phyloP scores from a whole-genome alignment of 2,329 filamentous ascomycete genomes.

The Penicillium occitanis region DNA sequence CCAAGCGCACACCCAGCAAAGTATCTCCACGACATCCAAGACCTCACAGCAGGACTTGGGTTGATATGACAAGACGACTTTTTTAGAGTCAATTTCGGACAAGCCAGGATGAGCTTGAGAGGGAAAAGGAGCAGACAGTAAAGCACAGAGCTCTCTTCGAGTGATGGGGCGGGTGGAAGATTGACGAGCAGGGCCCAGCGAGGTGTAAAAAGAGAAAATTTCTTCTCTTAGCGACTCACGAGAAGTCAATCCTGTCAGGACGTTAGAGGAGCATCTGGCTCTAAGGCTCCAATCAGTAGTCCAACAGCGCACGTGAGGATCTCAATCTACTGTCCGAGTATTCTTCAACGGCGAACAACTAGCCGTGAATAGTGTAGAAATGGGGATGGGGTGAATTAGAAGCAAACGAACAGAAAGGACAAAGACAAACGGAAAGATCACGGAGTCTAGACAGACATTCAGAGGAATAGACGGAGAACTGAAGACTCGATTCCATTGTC shows the following conservation, averaged over 20 bases:
- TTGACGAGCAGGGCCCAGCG: background rate
- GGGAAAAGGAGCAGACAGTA: background rate
- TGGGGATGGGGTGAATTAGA: background rate
- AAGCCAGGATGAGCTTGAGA: background rate
- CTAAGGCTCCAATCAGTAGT: background rate
- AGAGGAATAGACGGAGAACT: background rate
- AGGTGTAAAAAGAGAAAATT: background rate
- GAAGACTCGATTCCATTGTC: slow-evolving; percentile 12
- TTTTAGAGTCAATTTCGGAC: background rate
- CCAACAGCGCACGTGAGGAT: background rate
- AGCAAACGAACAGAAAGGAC: background rate
- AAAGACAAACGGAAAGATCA: background rate
- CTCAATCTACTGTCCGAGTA: background rate
- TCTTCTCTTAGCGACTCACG: background rate
- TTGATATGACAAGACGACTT: background rate
- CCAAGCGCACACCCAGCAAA: background rate
- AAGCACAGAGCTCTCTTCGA: background rate
- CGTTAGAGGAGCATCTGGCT: background rate
- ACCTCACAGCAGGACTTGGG: background rate
- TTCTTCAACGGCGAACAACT: background rate
- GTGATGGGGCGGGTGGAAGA: background rate
- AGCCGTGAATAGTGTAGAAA: background rate
- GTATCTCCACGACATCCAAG: background rate
- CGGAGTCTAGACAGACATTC: background rate
- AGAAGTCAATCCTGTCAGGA: background rate